These are phyloP conservation scores for Perkinsus olseni DNA, from an alignment of 169 alveolate species.

Conservation along the genomic window DNA sequence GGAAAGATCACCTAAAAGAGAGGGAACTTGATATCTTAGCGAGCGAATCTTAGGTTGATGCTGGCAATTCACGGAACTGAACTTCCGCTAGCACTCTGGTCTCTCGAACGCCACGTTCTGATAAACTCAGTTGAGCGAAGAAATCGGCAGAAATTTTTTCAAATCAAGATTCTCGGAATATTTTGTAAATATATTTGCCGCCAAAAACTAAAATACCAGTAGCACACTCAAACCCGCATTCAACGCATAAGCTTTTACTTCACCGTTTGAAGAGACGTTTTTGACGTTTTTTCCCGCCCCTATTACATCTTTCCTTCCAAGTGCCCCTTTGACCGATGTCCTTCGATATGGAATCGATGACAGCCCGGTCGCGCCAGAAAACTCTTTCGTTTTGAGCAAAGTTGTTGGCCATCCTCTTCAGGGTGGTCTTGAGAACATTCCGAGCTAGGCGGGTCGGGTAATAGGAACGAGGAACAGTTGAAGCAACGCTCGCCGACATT, in stretches of 20 bases:
- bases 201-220: too few relatives aligned
- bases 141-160: too few relatives aligned
- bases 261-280: neutral
- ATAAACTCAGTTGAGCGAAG: too few relatives aligned
- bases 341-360: neutral
- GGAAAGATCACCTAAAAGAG: neutral
- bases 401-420: neutral
- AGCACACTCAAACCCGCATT: too few relatives aligned
- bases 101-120: too few relatives aligned
- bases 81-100: too few relatives aligned
- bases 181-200: too few relatives aligned
- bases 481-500: neutral
- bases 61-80: too few relatives aligned
- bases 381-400: neutral
- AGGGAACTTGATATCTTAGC: too few relatives aligned
- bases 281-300: neutral
- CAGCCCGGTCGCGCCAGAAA: neutral
- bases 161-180: too few relatives aligned
- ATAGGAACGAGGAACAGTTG: neutral
- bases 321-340: neutral
- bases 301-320: neutral
- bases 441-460: neutral
- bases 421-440: neutral
- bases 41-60: too few relatives aligned
- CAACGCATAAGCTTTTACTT: too few relatives aligned